A percentile compares a stretch with the other conserved stretches of the same genome.
Conservation (phyloP, 2,329 filamentous ascomycete genomes). For the Harringtonia lauricola region DNA sequence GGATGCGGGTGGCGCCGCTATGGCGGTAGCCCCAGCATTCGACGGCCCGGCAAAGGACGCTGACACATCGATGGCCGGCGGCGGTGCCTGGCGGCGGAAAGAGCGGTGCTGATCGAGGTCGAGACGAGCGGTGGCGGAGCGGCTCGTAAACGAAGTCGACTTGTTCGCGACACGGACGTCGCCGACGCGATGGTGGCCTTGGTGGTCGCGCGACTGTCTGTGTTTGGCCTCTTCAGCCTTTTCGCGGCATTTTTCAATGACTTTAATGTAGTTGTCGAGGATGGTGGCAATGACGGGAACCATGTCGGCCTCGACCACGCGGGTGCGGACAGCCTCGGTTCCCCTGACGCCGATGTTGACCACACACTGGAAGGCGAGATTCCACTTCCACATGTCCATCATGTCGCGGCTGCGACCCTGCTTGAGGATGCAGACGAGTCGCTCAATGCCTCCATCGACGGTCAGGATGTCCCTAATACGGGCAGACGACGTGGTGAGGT, state of each 20-base stretch:
- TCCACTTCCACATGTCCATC: constrained; percentile 99
- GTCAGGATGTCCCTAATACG: constrained; percentile 96
- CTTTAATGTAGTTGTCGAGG: constrained; percentile 95
- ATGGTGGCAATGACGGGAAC: constrained; percentile 98
- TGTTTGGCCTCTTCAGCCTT: constrained; percentile 74
- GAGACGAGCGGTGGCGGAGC: constrained; percentile 22
- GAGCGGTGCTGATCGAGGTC: constrained; percentile 35
- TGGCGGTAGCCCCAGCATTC: too few species aligned
- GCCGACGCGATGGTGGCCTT: constrained; percentile 37
- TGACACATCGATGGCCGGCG: constrained; percentile 73
- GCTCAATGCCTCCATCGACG: constrained; percentile 95
- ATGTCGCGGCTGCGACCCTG: constrained; percentile 93
- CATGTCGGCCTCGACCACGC: constrained; percentile 98
- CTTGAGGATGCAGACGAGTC: constrained; percentile 94
- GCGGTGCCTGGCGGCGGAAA: constrained; percentile 68
- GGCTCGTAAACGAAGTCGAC: constrained; percentile 41
- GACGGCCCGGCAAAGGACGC: constrained; percentile 37
- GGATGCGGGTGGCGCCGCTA: too few species aligned
- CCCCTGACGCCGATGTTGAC: constrained; percentile 97
- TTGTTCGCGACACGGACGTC: constrained; percentile 38
- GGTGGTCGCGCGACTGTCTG: constrained; percentile 48
- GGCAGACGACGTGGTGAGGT: constrained; percentile 94
- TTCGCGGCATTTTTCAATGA: constrained; percentile 83
- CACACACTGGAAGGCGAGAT: constrained; percentile 95
- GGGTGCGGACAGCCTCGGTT: constrained; percentile 84